Conservation (phyloP, 495 filamentous ascomycete species). For the Penicillium pulvis region DNA sequence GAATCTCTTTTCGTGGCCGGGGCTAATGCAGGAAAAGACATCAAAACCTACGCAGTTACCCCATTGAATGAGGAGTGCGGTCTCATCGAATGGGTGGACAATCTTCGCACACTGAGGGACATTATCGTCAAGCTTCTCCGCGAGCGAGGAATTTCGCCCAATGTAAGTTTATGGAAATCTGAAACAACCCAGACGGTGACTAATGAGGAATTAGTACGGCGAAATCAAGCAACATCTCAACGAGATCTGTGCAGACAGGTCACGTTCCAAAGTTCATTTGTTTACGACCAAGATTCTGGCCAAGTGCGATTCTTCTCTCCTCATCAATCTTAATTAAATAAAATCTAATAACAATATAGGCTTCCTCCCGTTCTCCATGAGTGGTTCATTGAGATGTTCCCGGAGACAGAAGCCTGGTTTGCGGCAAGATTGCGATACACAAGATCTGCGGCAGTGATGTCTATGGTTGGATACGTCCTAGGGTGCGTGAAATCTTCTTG, state of each 20-base stretch:
- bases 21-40: constrained; percentile 51
- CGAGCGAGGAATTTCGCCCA: constrained; percentile 63
- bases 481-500: constrained; percentile 47
- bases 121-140: constrained; percentile 80
- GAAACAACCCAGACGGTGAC: background rate
- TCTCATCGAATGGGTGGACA: constrained; percentile 98
- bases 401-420: constrained; percentile 91
- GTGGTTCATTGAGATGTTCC: constrained; percentile 95
- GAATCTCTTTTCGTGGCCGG: background rate
- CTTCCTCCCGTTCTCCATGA: constrained; percentile 85
- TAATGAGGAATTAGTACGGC: constrained; percentile 45
- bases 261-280: constrained; percentile 54
- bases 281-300: constrained; percentile 69
- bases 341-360: constrained; percentile 25
- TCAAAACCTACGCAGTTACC: constrained; percentile 95
- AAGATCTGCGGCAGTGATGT: constrained; percentile 94
- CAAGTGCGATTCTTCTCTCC: constrained; percentile 31
- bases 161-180: constrained; percentile 32
- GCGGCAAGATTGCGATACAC: constrained; percentile 87
- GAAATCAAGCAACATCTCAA: constrained; percentile 60
- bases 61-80: constrained; percentile 97
- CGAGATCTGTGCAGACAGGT: constrained; percentile 52
- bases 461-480: constrained; percentile 92
- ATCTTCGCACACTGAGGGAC: constrained; percentile 88
- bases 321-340: background rate